These are phyloP conservation scores for Dryadomyces quercivorus DNA, from an alignment of 2,329 filamentous ascomycete genomes.

Conservation along the genomic window DNA sequence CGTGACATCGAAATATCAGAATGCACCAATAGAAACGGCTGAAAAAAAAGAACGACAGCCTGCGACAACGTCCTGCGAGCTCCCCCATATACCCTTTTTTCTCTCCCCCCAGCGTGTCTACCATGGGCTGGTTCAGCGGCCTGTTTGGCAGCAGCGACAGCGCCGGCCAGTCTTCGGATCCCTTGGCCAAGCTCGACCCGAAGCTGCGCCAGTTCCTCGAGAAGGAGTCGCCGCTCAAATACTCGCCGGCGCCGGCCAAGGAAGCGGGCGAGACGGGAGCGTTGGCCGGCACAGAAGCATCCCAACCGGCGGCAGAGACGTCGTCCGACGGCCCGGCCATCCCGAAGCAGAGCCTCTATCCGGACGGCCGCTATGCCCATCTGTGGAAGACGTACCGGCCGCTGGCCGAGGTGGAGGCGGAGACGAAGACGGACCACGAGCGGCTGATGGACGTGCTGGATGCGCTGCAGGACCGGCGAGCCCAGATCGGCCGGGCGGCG, in stretches of 20 bases:
- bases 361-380: conserved; percentile 59
- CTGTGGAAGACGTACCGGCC: conserved; percentile 88
- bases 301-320: conserved; percentile 1
- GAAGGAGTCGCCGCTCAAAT: conserved; percentile 64
- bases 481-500: conserved; percentile 65
- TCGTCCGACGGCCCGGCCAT: conserved; percentile 17
- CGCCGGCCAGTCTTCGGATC: conserved; percentile 39
- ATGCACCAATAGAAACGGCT: background rate
- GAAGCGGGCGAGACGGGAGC: conserved; percentile 4
- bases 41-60: background rate
- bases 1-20: background rate
- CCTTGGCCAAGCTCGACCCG: conserved; percentile 66
- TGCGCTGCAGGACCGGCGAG: conserved; percentile 71
- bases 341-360: conserved; percentile 40
- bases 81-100: background rate
- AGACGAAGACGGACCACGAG: conserved; percentile 64
- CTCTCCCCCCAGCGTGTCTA: background rate
- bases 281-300: conserved; percentile 10
- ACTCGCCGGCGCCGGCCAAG: conserved; percentile 3
- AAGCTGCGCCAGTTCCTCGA: conserved; percentile 75
- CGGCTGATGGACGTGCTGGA: conserved; percentile 70
- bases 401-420: conserved; percentile 54
- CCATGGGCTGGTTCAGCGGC: conserved; percentile 47
- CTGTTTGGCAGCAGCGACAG: conserved; percentile 29
- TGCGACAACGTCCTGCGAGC: background rate